Conservation (phyloP, 2,329 filamentous ascomycete species). For the Golovinomyces cichoracearum region DNA sequence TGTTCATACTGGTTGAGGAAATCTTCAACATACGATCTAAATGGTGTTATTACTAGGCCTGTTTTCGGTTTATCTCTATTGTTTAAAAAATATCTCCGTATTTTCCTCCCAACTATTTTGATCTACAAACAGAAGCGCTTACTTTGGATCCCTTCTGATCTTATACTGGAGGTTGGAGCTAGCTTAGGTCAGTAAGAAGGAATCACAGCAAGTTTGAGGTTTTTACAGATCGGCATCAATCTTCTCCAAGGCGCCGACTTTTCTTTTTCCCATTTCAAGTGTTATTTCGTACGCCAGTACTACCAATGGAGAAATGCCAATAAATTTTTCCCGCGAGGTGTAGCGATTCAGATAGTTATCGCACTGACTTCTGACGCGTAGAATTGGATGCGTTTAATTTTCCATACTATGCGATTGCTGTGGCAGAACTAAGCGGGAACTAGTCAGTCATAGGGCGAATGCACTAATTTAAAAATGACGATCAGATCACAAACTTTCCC, state of each 20-base stretch:
- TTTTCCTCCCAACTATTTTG: background rate
- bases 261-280: slow-evolving; percentile 50
- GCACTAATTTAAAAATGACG: too few relatives aligned
- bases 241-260: slow-evolving; percentile 80
- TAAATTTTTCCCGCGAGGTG: too few relatives aligned
- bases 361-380: too few relatives aligned
- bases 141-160: slow-evolving; percentile 63
- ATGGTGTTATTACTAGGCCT: slow-evolving; percentile 2
- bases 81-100: background rate
- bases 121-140: slow-evolving; percentile 16
- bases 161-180: slow-evolving; percentile 76
- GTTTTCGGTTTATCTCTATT: background rate
- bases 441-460: too few relatives aligned
- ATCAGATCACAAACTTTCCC: too few relatives aligned
- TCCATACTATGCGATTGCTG: too few relatives aligned
- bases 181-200: slow-evolving; percentile 8
- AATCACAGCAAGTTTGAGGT: slow-evolving; percentile 4
- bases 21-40: slow-evolving; percentile 65
- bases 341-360: too few relatives aligned
- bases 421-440: too few relatives aligned
- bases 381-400: too few relatives aligned
- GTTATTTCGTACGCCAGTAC: too few relatives aligned
- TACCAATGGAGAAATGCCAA: too few relatives aligned
- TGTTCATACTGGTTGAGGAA: slow-evolving; percentile 72
- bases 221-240: slow-evolving; percentile 64